Base-by-base conservation (phyloP, 129 eudicot species). In the Chrysanthemum makinoi region DNA sequence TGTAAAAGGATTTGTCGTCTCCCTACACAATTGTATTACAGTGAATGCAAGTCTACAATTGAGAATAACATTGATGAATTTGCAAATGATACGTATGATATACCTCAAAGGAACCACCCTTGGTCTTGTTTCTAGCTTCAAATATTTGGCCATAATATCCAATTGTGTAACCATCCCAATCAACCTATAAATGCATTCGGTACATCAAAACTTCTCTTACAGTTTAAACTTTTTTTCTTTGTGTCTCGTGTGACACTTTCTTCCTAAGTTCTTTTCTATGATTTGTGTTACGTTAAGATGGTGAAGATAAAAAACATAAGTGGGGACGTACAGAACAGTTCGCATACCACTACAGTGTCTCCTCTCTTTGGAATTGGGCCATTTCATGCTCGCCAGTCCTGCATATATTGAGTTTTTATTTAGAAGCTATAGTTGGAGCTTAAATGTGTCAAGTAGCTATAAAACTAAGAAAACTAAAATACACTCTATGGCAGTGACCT, bases 31-130 rank as follows among this genome's bases (percentile, higher is more conserved):
- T 52, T 73, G 58, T 68, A 44, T 66, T 6, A 66, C 61, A 5
- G 62, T 67, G 2, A 60, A 50, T n/a, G 46, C 65, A 56, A 59
- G 22, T 24, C 28, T 15, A 66, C 20, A 52, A 58, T 13, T 46
- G 30, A 77, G 33, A 43, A 56, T 55, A 66, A 9, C 0, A 53
- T 3, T 13, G 18, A 24, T 60, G 33, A 7, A 48, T 59, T 13
- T 55, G 16, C 14, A 46, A 43, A 43, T 47, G 82, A 46, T 65
- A 73, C 35, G 62, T 51, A 59, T 51, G 62, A 56, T 65, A 67
- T 86, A 94, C 99, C 97, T 84, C 99, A 72, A 94, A 94, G 47
- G 99, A 94, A 79, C 99, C 99, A 33, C 99, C 99, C 82, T 94
- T 94, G 20, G 99, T 87, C 85, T 86, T 94, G 84, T 94, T 94